Evolutionary conservation across 495 filamentous ascomycete species (phyloP), one percentile per base, ranked within the genome.

Genomic region (Xylaria intraflava): DNA sequence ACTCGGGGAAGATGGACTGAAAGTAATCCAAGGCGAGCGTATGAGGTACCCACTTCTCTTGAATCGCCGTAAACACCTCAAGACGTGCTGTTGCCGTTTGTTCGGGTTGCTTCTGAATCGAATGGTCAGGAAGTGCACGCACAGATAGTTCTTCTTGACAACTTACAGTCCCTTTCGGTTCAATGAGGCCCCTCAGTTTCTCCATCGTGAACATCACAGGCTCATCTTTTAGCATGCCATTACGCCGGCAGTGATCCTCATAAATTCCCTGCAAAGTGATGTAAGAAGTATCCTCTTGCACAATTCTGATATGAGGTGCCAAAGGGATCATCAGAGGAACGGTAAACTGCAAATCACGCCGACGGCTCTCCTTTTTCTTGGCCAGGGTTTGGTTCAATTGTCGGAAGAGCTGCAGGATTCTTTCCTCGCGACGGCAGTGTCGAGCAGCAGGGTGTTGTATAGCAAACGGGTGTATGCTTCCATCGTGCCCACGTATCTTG

Each of bases 401-500:
- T 19, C 94, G 82, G 83, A 97, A 99, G n/a, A 99, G 76, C 67
- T 99, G 94, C 39, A 95, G 69, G 46, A 97, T 95, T 29, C 92
- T 80, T 67, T 99, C 94, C 64, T 99, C 94, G 14, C 94, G 83
- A 51, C 94, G 81, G 57, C 89, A 94, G 67, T 94, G 87, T 48
- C 92, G 78, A 17, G 90, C 88, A 10, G 94, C 89, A 6, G 94
- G 94, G 64, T 96, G 89, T 65, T 99, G 94, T 20, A 99, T 87
- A 3, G 91, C 90, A 66, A 97, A 99, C 11, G 90, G 75, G 73
- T 97, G 92, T 11, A 96, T 71, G 60, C 90, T 96, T 36, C 94
- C 94, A 67, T 99, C 94, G 61, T 96, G 90, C n/a, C 94, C 94
- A 39, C 94, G 86, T 58, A 99, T 95, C 77, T 89, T 95, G 58